Evolutionary conservation across 2,329 filamentous ascomycete species (phyloP).

Genomic region (Aspergillus flavus): DNA sequence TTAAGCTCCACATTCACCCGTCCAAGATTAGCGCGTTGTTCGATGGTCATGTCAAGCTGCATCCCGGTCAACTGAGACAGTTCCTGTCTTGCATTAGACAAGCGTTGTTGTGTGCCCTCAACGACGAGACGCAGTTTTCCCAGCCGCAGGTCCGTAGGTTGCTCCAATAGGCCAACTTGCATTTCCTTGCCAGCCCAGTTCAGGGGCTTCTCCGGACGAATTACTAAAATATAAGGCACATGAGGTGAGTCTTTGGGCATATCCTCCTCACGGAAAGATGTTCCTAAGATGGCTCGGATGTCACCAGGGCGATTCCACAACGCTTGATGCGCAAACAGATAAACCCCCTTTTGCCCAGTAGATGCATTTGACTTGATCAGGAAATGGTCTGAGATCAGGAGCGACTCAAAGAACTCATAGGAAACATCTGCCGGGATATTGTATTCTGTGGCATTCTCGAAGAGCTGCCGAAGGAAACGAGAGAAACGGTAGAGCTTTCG

Average conservation of each 20-base stretch:
- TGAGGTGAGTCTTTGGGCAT: conserved; percentile 67
- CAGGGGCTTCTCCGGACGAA: conserved; percentile 77
- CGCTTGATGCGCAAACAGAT: conserved; percentile 81
- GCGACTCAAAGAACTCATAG: conserved; percentile 75
- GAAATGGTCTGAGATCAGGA: conserved; percentile 83
- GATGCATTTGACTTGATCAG: conserved; percentile 70
- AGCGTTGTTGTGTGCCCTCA: conserved; percentile 76
- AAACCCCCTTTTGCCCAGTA: conserved; percentile 73
- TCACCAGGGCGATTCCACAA: conserved; percentile 75
- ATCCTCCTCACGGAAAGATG: conserved; percentile 71
- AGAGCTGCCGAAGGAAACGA: conserved; percentile 84
- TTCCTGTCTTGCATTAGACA: conserved; percentile 75
- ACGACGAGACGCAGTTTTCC: conserved; percentile 87
- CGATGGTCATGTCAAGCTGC: conserved; percentile 84
- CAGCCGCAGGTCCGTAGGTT: conserved; percentile 80
- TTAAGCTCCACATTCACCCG: conserved; percentile 89
- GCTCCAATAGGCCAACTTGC: conserved; percentile 70
- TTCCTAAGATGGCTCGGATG: conserved; percentile 83
- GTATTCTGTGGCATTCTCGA: conserved; percentile 96
- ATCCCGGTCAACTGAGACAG: conserved; percentile 80
- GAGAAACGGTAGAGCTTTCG: conserved; percentile 96
- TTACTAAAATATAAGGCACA: conserved; percentile 82
- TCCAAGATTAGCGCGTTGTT: conserved; percentile 88
- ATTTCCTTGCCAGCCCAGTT: conserved; percentile 81
- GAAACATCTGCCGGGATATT: conserved; percentile 74